These are phyloP conservation scores for Diacronema lutheri DNA, from an alignment of 78 protist genomes.

Conservation along the genomic window DNA sequence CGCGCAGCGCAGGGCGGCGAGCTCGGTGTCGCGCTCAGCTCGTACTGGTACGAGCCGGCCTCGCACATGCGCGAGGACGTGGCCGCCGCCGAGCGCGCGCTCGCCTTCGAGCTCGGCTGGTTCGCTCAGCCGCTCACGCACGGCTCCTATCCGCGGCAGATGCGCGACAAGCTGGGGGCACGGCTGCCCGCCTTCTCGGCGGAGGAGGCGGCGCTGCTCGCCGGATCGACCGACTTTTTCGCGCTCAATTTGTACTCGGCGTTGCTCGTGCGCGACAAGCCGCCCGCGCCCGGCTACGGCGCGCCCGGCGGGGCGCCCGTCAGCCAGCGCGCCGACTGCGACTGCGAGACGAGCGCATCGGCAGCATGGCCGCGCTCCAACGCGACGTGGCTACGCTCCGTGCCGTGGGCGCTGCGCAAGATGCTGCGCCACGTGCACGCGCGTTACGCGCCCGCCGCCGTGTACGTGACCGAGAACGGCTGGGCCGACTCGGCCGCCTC, in stretches of 20 bases:
- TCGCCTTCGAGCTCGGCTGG: constrained; percentile 49
- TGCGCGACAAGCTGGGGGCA: constrained; percentile 32
- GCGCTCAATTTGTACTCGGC: constrained; percentile 59
- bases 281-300: not conserved
- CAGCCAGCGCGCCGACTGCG: not conserved
- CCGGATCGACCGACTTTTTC: constrained; percentile 40
- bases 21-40: constrained; percentile 32
- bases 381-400: constrained; percentile 16
- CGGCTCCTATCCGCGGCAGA: constrained; percentile 51
- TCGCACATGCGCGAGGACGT: constrained; percentile 18
- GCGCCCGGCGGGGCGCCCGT: not conserved
- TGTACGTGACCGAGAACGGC: constrained; percentile 64
- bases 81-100: constrained; percentile 47
- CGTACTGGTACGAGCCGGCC: constrained; percentile 32
- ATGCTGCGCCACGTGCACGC: constrained; percentile 13
- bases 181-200: constrained; percentile 43
- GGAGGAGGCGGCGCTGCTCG: not conserved
- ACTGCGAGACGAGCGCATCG: not conserved
- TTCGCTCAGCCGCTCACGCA: constrained; percentile 36
- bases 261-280: not conserved
- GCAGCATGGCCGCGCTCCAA: not conserved
- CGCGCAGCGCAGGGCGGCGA: constrained; percentile 9
- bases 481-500: constrained; percentile 10
- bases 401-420: constrained; percentile 48
- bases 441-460: constrained; percentile 22